These are phyloP conservation scores for Themeda triandra DNA, from an alignment of 176 grass and related monocot species.

Conservation along the genomic window DNA sequence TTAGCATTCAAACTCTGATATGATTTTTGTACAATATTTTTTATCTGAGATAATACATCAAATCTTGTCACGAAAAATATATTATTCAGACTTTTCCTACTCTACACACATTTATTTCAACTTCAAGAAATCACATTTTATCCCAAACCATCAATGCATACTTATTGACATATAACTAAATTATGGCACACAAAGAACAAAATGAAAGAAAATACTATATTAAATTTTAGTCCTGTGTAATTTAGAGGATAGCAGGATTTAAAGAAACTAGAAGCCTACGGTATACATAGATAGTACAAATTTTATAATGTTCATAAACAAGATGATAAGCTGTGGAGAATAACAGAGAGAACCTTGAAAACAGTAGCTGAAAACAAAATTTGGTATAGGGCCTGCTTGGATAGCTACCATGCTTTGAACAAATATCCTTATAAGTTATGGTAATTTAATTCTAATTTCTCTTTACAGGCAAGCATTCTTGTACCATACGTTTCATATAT, in stretches of 20 bases:
- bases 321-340: not conserved
- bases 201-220: not conserved
- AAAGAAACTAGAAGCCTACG: not conserved
- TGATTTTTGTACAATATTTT: slow-evolving; percentile 29
- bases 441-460: not conserved
- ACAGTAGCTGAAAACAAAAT: not conserved
- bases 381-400: not conserved
- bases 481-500: not conserved
- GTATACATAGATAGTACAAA: not conserved
- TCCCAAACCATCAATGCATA: not conserved
- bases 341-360: not conserved
- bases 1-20: slow-evolving; percentile 31
- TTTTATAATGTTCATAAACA: not conserved
- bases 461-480: not conserved
- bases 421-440: not conserved
- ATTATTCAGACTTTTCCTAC: not conserved
- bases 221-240: not conserved
- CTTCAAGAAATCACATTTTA: not conserved
- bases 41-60: slow-evolving; percentile 22
- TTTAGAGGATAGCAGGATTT: not conserved
- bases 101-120: not conserved
- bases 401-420: not conserved
- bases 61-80: slow-evolving; percentile 14
- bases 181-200: not conserved
- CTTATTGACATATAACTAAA: not conserved